A percentile compares a stretch with the other conserved stretches of the same genome.
These are phyloP conservation scores for Erodium texanum DNA, from an alignment of 441 rosid species.

Conservation along the genomic window DNA sequence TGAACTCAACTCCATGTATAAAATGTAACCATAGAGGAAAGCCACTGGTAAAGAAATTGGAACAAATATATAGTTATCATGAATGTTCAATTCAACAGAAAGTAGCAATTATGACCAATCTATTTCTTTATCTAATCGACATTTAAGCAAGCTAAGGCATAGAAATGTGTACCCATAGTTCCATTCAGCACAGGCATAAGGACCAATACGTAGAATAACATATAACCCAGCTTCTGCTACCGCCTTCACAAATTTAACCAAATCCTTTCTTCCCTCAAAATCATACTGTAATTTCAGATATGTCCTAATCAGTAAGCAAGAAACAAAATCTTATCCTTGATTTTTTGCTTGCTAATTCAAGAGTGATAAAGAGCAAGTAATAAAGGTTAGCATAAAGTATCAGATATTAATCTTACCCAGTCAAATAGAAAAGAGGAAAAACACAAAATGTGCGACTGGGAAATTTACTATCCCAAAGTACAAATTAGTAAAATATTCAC, in stretches of 20 bases:
- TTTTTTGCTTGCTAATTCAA: neutral
- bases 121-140: neutral
- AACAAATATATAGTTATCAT: neutral
- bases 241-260: slow-evolving; percentile 58
- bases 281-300: slow-evolving; percentile 32
- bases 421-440: neutral
- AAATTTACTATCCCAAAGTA: too few species aligned
- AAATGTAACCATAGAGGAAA: slow-evolving; percentile 72
- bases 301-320: neutral
- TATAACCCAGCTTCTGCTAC: slow-evolving; percentile 58
- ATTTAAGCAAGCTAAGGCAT: neutral
- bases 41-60: slow-evolving; percentile 32
- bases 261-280: slow-evolving; percentile 62
- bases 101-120: neutral
- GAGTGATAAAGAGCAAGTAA: neutral
- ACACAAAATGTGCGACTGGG: too few species aligned
- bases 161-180: slow-evolving; percentile 46
- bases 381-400: neutral
- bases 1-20: slow-evolving; percentile 46
- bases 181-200: slow-evolving; percentile 75
- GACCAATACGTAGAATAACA: slow-evolving; percentile 66
- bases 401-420: neutral
- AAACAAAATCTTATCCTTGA: neutral
- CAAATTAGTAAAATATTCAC: too few species aligned
- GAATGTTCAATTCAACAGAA: neutral